Percentiles rank a stretch among this genome's conserved stretches.
Conservation (phyloP, 176 grass and related monocot species). For the Oryza meyeriana region DNA sequence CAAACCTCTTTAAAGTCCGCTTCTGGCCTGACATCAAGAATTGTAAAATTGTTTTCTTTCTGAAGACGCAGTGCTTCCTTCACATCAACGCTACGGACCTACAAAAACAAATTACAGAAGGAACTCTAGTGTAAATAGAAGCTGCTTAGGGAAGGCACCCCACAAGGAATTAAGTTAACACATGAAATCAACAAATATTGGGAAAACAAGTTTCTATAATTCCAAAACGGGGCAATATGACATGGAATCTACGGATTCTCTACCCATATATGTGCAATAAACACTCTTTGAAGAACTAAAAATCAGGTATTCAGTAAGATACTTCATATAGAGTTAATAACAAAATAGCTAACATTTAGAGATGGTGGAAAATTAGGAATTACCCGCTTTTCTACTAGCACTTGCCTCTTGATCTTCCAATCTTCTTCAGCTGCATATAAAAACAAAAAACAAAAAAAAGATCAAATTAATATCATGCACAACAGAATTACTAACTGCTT, state of each 20-base stretch:
- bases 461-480: background rate
- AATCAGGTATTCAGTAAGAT: background rate
- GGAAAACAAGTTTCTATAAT: conserved; percentile 27
- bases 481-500: conserved; percentile 6
- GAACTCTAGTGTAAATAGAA: background rate
- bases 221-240: conserved; percentile 18
- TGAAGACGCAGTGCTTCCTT: conserved; percentile 98
- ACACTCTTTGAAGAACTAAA: background rate
- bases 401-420: conserved; percentile 85
- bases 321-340: background rate
- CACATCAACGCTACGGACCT: conserved; percentile 94
- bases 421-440: conserved; percentile 77
- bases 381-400: conserved; percentile 86
- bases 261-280: background rate
- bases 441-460: conserved; percentile 22
- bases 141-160: background rate
- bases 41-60: conserved; percentile 95
- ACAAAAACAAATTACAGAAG: conserved; percentile 31
- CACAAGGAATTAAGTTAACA: conserved; percentile 21
- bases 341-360: background rate
- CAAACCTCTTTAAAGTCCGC: conserved; percentile 88
- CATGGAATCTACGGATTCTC: background rate
- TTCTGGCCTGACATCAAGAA: conserved; percentile 92
- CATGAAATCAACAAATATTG: background rate
- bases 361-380: background rate